Percentiles rank a stretch among this genome's conserved stretches.
Evolutionary conservation across 441 rosid genomes (phyloP).

Genomic region (Erodium moschatum): DNA sequence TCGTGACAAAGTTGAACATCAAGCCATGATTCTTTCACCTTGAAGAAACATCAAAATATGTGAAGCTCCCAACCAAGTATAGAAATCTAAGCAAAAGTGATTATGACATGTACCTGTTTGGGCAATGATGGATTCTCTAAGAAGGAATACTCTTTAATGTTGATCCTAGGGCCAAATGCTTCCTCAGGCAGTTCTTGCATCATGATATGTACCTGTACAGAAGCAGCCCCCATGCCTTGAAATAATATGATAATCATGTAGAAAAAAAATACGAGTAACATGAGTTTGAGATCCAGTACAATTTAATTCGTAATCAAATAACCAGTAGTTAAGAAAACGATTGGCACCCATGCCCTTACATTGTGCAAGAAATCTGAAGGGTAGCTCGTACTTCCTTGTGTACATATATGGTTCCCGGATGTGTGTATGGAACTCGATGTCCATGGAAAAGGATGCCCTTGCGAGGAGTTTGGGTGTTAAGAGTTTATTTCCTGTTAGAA

Average conservation of each 20-base stretch:
- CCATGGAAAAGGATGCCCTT: no score
- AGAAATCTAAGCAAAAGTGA: neutral
- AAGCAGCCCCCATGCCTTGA: slow-evolving; percentile 17
- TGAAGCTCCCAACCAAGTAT: slow-evolving; percentile 2
- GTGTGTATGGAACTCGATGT: no score
- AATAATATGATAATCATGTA: slow-evolving; percentile 16
- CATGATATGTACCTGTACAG: slow-evolving; percentile 73
- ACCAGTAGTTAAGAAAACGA: neutral
- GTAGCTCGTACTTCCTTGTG: no score
- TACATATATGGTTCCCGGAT: no score
- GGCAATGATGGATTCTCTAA: slow-evolving; percentile 69
- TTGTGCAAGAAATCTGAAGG: no score
- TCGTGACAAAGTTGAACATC: slow-evolving; percentile 84
- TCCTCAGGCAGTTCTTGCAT: slow-evolving; percentile 53
- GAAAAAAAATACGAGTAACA: neutral
- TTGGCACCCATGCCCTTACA: no score
- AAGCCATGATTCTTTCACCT: slow-evolving; percentile 92
- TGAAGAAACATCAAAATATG: slow-evolving; percentile 23
- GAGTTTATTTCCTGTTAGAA: no score
- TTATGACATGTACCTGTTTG: slow-evolving; percentile 36
- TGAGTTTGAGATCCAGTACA: neutral
- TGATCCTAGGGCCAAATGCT: slow-evolving; percentile 78
- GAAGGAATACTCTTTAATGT: slow-evolving; percentile 80
- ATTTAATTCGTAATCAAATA: neutral
- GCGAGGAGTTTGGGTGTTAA: no score